Evolutionary conservation across 129 eudicot genomes (phyloP).

Genomic region (Heracleum sosnowskyi): DNA sequence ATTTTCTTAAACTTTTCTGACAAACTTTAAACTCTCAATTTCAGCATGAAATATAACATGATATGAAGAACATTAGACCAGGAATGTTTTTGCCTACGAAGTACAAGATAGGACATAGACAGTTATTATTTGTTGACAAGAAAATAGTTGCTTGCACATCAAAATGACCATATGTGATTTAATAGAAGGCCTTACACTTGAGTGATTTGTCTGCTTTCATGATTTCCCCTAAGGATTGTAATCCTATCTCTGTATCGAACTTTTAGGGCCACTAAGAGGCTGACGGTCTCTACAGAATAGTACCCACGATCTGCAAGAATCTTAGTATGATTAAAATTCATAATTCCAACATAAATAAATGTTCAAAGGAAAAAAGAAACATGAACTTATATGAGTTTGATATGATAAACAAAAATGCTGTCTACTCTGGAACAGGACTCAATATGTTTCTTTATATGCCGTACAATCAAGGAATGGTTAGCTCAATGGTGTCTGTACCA

Average conservation of each 20-base stretch:
- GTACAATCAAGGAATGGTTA: too few relatives aligned
- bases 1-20: neutral
- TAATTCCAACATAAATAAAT: neutral
- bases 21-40: constrained; percentile 10
- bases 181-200: constrained; percentile 6
- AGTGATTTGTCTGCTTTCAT: constrained; percentile 4
- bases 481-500: too few relatives aligned
- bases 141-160: neutral
- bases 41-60: constrained; percentile 2
- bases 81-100: neutral
- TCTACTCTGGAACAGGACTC: neutral
- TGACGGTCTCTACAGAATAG: constrained; percentile 2
- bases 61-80: neutral
- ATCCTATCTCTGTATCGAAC: constrained; percentile 3
- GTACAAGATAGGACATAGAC: neutral
- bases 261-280: neutral
- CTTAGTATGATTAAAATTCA: neutral
- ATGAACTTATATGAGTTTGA: neutral
- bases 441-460: neutral
- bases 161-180: neutral
- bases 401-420: neutral
- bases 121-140: neutral
- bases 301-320: constrained; percentile 31
- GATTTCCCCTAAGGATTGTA: constrained; percentile 5
- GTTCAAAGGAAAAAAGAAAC: neutral